Conservation (phyloP, 306 rosid genomes). For the Canavalia ensiformis region DNA sequence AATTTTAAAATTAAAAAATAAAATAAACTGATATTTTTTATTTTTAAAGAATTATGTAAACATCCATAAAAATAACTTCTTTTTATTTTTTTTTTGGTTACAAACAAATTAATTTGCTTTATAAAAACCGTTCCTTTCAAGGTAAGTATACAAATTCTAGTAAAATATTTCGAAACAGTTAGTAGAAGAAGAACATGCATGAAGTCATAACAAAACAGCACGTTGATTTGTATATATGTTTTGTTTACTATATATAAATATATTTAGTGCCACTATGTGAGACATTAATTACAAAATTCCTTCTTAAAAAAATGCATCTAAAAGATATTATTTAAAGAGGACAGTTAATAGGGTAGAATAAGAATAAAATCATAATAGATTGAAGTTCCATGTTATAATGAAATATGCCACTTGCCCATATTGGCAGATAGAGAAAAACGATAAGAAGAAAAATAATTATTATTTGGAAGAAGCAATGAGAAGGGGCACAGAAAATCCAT, state of each 20-base stretch:
- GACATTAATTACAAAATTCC: conserved; percentile 10
- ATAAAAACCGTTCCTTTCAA: no score
- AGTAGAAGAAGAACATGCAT: neutral
- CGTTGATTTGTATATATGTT: neutral
- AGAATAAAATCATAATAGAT: conserved; percentile 51
- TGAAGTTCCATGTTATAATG: conserved; percentile 6
- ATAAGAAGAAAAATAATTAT: conserved; percentile 45
- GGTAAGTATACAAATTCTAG: no score
- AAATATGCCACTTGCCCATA: conserved; percentile 42
- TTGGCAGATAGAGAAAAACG: neutral
- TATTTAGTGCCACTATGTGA: neutral
- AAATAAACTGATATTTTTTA: no score
- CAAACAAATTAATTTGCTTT: no score
- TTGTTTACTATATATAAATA: neutral
- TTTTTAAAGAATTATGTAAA: no score
- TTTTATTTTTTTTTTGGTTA: no score
- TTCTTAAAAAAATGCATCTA: neutral
- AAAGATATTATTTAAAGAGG: neutral
- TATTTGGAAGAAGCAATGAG: conserved; percentile 5
- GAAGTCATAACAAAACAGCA: neutral
- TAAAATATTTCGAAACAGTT: neutral
- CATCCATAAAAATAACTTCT: no score
- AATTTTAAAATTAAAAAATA: no score
- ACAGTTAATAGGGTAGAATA: neutral
- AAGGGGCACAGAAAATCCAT: conserved; percentile 56